A percentile compares a stretch with the other conserved stretches of the same genome.
These are phyloP conservation scores for Dioscorea dumetorum DNA, from an alignment of 106 monocot species.

Conservation along the genomic window DNA sequence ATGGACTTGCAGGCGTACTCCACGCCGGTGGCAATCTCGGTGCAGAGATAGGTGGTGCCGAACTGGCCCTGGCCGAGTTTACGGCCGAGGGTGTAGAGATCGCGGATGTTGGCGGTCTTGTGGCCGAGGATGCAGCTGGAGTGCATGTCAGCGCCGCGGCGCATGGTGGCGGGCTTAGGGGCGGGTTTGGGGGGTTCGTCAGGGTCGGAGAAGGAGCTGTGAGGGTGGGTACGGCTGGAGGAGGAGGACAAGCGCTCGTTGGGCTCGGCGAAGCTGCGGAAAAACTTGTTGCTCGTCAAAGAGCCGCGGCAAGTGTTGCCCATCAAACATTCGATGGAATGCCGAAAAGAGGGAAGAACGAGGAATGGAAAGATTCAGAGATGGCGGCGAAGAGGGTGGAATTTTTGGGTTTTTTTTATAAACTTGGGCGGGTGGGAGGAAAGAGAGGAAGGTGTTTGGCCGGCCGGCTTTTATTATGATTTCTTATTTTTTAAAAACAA, in stretches of 20 bases:
- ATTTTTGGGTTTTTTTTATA: too few species aligned
- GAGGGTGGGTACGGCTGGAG: not conserved
- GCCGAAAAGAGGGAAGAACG: not conserved
- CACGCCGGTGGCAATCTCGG: constrained; percentile 44
- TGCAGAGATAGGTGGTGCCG: constrained; percentile 52
- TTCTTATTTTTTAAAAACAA: too few species aligned
- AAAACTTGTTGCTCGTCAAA: constrained; percentile 16
- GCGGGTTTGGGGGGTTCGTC: not conserved
- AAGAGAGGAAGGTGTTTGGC: too few species aligned
- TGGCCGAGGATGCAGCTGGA: constrained; percentile 34
- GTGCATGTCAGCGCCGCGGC: constrained; percentile 4
- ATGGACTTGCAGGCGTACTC: constrained; percentile 69
- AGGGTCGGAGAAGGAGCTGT: not conserved
- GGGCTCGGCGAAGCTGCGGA: not conserved
- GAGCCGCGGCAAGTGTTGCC: constrained; percentile 71
- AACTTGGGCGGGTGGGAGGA: too few species aligned
- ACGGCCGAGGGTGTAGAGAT: constrained; percentile 45
- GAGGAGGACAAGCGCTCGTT: not conserved
- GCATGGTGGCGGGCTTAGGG: not conserved
- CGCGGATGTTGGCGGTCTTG: constrained; percentile 35
- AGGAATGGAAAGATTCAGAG: not conserved
- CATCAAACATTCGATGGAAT: constrained; percentile 26
- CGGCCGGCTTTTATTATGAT: too few species aligned
- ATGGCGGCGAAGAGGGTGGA: not conserved
- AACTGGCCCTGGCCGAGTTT: constrained; percentile 76